Evolutionary conservation across 768 basidiomycete species (phyloP), one percentile per base, ranked within the genome.

Genomic region (Mycena epipterygia): DNA sequence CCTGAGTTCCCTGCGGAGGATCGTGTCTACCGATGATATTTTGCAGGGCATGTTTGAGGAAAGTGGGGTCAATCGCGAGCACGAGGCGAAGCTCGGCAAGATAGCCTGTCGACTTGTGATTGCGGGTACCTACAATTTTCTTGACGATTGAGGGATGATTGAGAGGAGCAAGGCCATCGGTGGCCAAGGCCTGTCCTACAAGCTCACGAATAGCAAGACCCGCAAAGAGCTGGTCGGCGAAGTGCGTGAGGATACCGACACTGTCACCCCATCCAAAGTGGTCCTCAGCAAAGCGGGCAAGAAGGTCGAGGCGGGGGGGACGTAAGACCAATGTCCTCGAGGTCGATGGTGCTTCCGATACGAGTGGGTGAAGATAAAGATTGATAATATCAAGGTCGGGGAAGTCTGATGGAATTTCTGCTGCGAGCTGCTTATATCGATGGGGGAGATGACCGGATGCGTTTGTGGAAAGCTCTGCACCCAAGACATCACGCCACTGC

Each of bases 321-420:
- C 17, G 30, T 29, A 64, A 42, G 12, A 2, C 27, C 27, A 51
- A 37, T 17, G 12, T 1, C 3, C 16, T n/a, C 3, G 53, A n/a
- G n/a, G 27, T 9, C 14, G 23, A 41, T 23, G 44, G 49, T 21
- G 19, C n/a, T 3, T 51, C 64, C 17, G 70, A 32, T 3, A 70
- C 81, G 33, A 79, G 56, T 5, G 86, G 86, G 25, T 77, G 70
- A 30, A 81, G 77, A 70, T 87, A 87, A 5, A 80, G 78, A 9
- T 79, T 73, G 16, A 87, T 69, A n/a, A 85, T 76, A 5, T 79
- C 69, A n/a, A 80, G 32, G 56, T 75, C 42, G 32, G 83, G 82
- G 73, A 87, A 82, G 70, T 72, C 64, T 2, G 71, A 65, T 0
- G 80, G 75, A 25, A 82, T 74, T 12, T 64, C 57, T 4, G 71